Evolutionary conservation across 108 stramenopile species (phyloP).

Genomic region (Cyclotella sp.): DNA sequence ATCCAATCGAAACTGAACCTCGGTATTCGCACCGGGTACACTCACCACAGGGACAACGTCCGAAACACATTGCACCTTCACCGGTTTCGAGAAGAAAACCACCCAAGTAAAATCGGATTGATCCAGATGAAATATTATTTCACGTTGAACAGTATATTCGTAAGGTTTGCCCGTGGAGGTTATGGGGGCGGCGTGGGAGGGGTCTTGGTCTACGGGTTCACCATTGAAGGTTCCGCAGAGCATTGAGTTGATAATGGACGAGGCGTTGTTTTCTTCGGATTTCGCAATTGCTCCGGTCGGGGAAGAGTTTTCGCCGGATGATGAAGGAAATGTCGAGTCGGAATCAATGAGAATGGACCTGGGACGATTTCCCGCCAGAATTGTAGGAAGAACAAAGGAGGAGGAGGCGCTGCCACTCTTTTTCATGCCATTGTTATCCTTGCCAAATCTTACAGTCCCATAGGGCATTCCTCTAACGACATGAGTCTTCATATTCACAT

Average conservation of each 20-base stretch:
- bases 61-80: constrained; percentile 62
- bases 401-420: neutral
- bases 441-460: constrained; percentile 63
- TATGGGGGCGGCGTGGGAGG: constrained; percentile 34
- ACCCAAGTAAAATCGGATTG: constrained; percentile 91
- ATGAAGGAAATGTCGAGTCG: neutral
- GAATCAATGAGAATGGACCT: constrained; percentile 43
- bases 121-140: constrained; percentile 73
- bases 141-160: constrained; percentile 57
- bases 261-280: neutral
- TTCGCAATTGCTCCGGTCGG: neutral
- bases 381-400: constrained; percentile 54
- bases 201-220: constrained; percentile 39
- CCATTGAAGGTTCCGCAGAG: constrained; percentile 48
- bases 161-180: constrained; percentile 31
- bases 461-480: constrained; percentile 93
- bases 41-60: constrained; percentile 36
- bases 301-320: neutral
- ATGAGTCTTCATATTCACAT: constrained; percentile 71
- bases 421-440: constrained; percentile 1
- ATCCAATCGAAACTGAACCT: constrained; percentile 44
- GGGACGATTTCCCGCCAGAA: constrained; percentile 55
- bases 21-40: constrained; percentile 22
- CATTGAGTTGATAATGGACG: constrained; percentile 9
- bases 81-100: constrained; percentile 89